phyloP scores from a whole-genome alignment of 805 yeast species.

The Zygoascus tannicola region DNA sequence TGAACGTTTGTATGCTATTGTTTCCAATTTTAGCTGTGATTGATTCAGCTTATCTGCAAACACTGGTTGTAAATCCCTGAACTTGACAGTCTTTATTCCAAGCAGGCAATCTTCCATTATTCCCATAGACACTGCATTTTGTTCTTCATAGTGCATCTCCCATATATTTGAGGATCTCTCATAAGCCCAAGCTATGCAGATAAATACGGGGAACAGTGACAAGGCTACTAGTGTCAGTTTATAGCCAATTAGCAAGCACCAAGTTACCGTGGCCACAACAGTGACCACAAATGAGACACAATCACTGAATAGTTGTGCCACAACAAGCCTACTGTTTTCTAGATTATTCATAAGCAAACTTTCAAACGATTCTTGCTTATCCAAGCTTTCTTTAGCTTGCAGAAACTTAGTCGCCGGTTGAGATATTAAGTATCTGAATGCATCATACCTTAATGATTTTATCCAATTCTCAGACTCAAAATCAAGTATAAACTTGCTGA shows the following conservation, averaged over 20 bases:
- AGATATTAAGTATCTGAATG: constrained; percentile 42
- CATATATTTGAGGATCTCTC: constrained; percentile 41
- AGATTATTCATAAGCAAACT: constrained; percentile 64
- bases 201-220: constrained; percentile 59
- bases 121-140: constrained; percentile 16
- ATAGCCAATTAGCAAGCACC: constrained; percentile 84
- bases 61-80: constrained; percentile 41
- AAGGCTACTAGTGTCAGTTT: constrained; percentile 74
- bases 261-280: constrained; percentile 52
- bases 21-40: constrained; percentile 28
- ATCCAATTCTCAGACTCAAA: constrained; percentile 64
- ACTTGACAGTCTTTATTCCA: constrained; percentile 56
- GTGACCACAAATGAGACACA: constrained; percentile 44
- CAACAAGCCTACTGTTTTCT: constrained; percentile 60
- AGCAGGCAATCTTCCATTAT: constrained; percentile 41
- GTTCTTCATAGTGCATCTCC: constrained; percentile 44
- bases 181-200: constrained; percentile 42
- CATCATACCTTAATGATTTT: constrained; percentile 37
- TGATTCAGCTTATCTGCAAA: constrained; percentile 36
- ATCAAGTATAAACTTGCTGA: constrained; percentile 41
- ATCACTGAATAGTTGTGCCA: constrained; percentile 48
- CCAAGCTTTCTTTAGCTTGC: constrained; percentile 32
- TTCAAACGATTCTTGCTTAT: constrained; percentile 41
- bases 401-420: not conserved
- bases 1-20: constrained; percentile 44